phyloP scores from a whole-genome alignment of 192 early-diverging fungal genomes.

The Coemansia sp. region DNA sequence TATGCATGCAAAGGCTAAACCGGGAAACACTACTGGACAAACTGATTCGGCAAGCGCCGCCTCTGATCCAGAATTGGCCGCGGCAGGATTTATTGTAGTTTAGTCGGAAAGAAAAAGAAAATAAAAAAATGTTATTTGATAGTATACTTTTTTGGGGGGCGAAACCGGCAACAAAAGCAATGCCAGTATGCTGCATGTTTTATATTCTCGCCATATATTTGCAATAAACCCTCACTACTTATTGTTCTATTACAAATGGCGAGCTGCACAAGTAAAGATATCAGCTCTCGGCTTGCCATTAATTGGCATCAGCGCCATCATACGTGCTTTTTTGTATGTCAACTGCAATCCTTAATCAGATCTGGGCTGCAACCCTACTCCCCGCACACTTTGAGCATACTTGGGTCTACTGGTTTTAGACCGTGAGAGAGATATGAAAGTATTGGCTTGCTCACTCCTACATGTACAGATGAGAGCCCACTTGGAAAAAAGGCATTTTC shows the following conservation, averaged over 20 bases:
- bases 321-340: neutral
- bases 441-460: neutral
- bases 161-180: neutral
- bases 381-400: neutral
- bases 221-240: neutral
- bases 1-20: neutral
- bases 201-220: neutral
- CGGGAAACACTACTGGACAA: neutral
- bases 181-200: neutral
- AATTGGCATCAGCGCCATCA: neutral
- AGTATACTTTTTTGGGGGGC: neutral
- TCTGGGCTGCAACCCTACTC: neutral
- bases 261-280: neutral
- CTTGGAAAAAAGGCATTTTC: neutral
- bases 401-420: neutral
- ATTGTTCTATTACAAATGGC: neutral
- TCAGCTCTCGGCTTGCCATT: neutral
- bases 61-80: neutral
- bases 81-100: neutral
- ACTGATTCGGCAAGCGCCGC: neutral
- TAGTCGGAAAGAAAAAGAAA: neutral
- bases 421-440: slow-evolving; percentile 4
- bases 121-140: neutral
- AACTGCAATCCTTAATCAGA: neutral
- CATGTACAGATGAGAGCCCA: neutral